Conservation (phyloP, 495 filamentous ascomycete genomes). For the Aspergillus bertholletiae region DNA sequence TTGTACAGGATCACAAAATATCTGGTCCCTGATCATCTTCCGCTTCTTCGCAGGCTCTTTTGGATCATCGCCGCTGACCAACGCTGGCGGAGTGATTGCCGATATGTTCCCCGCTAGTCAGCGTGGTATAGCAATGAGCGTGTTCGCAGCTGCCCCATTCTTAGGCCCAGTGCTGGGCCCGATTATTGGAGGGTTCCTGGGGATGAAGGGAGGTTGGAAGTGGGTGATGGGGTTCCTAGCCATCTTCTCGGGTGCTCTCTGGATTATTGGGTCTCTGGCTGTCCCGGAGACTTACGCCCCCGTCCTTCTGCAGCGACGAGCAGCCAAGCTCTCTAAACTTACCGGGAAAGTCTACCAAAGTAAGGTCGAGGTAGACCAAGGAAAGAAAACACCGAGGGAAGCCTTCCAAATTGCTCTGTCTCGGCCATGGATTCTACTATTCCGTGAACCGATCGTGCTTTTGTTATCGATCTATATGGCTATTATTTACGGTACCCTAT, state of each 20-base stretch:
- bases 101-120: constrained; percentile 56
- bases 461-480: constrained; percentile 61
- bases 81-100: constrained; percentile 59
- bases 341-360: constrained; percentile 52
- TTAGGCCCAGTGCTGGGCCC: constrained; percentile 55
- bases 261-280: constrained; percentile 34
- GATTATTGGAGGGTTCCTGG: constrained; percentile 48
- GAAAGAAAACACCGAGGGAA: constrained; percentile 23
- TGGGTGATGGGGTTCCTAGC: constrained; percentile 43
- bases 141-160: constrained; percentile 57
- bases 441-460: constrained; percentile 59
- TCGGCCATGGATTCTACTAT: constrained; percentile 48
- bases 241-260: constrained; percentile 12
- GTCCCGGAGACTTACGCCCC: constrained; percentile 59
- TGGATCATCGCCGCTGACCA: constrained; percentile 58
- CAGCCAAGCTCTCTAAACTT: constrained; percentile 42
- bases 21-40: constrained; percentile 55
- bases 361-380: constrained; percentile 39
- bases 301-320: constrained; percentile 49
- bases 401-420: constrained; percentile 42
- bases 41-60: constrained; percentile 66
- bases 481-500: constrained; percentile 64
- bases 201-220: constrained; percentile 46
- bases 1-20: constrained; percentile 52
- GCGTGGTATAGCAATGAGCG: constrained; percentile 50